Evolutionary conservation across 352 stramenopile genomes (phyloP).

Genomic region (Pythium myriotylum): DNA sequence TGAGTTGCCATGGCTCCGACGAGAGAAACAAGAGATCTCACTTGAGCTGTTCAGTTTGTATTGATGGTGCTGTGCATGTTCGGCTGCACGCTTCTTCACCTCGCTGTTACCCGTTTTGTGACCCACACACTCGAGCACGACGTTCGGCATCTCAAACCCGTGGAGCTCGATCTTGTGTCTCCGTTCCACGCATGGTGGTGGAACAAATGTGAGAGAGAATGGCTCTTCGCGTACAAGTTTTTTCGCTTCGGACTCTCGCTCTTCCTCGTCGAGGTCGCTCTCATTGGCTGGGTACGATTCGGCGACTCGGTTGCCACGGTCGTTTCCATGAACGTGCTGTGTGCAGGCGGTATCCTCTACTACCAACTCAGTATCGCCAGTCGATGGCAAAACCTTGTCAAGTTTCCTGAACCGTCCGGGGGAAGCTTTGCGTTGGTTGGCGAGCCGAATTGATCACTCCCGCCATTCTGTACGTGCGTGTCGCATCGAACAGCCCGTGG

Average conservation of each 20-base stretch:
- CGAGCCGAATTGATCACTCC: constrained; percentile 11
- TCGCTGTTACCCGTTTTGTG: constrained; percentile 77
- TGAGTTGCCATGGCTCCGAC: too few relatives aligned
- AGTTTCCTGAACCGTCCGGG: constrained; percentile 37
- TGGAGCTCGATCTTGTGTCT: constrained; percentile 68
- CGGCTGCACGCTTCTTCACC: constrained; percentile 66
- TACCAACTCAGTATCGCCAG: constrained; percentile 71
- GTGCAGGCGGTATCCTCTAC: constrained; percentile 49
- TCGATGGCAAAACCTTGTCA: constrained; percentile 73
- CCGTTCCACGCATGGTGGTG: constrained; percentile 76
- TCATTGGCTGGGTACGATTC: constrained; percentile 72
- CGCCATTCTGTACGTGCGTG: too few relatives aligned
- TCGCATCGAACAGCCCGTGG: too few relatives aligned
- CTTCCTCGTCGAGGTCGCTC: constrained; percentile 57
- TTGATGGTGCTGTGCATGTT: constrained; percentile 77
- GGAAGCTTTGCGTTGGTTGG: not conserved
- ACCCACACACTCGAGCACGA: constrained; percentile 76
- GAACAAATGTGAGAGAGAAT: constrained; percentile 70
- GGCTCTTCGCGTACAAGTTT: constrained; percentile 67
- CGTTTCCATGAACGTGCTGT: constrained; percentile 53
- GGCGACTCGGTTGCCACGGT: constrained; percentile 41
- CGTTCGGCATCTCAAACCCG: constrained; percentile 47
- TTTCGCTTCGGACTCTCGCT: constrained; percentile 66
- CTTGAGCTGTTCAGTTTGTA: constrained; percentile 47
- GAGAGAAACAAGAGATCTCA: too few relatives aligned